Evolutionary conservation across 2,329 filamentous ascomycete genomes (phyloP).

Genomic region (Capronia epimyces): DNA sequence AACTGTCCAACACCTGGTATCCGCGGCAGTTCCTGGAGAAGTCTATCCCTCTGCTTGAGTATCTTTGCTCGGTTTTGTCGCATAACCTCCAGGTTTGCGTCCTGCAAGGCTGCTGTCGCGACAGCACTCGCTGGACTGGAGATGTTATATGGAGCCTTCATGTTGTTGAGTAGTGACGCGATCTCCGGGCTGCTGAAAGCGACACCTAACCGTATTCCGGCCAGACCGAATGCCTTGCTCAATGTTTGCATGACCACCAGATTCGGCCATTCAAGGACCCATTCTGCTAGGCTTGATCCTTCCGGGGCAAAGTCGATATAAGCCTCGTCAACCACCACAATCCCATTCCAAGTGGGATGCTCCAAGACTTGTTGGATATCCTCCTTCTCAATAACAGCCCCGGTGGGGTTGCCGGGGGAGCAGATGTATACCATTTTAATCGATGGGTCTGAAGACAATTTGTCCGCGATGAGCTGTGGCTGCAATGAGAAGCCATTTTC

Average conservation of each 20-base stretch:
- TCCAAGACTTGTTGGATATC: conserved; percentile 69
- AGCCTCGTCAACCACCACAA: conserved; percentile 90
- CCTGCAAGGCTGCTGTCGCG: conserved; percentile 65
- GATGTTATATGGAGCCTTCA: conserved; percentile 97
- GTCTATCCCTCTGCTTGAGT: conserved; percentile 66
- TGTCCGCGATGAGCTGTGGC: conserved; percentile 60
- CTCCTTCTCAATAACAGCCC: conserved; percentile 66
- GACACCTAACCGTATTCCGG: conserved; percentile 82
- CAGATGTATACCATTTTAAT: conserved; percentile 92
- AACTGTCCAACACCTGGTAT: conserved; percentile 75
- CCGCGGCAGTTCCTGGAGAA: conserved; percentile 66
- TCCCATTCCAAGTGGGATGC: conserved; percentile 89
- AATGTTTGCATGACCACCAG: conserved; percentile 96
- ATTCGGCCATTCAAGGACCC: conserved; percentile 89
- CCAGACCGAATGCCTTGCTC: conserved; percentile 95
- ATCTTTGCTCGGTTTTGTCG: conserved; percentile 62
- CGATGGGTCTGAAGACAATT: conserved; percentile 56
- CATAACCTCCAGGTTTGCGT: conserved; percentile 68
- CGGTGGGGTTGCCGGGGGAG: conserved; percentile 93
- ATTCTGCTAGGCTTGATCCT: conserved; percentile 76
- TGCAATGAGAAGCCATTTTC: conserved; percentile 70
- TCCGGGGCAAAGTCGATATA: conserved; percentile 91
- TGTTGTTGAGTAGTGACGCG: conserved; percentile 74
- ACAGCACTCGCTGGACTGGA: conserved; percentile 80
- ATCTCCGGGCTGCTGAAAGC: conserved; percentile 73